Evolutionary conservation across 1,284 basidiomycete species (phyloP), one percentile per base, ranked within the genome.

Genomic region (Kwoniella shivajii): DNA sequence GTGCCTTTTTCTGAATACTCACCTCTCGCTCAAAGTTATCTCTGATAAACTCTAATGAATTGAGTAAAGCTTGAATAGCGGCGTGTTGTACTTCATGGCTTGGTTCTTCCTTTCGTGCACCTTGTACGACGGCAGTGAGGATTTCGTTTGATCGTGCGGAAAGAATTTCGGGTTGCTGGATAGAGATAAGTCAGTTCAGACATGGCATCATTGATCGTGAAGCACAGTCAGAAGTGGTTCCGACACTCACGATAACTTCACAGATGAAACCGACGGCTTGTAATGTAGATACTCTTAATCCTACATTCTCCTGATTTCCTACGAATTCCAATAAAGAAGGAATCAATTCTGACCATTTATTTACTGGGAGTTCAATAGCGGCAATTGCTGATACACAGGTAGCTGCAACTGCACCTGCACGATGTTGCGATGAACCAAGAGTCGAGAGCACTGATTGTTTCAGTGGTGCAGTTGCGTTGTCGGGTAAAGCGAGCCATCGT

Each of bases 21-120:
- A 92, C 92, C 82, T 97, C 93, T 57, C 92, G 87, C 67, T 97
- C 92, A 79, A 99, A 98, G 81, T 99, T 99, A 71, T 94, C 92
- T 57, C 91, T 86, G 51, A 99, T 91, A 73, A 99, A 99, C 77
- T 97, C 94, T 52, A 99, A 85, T 27, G 95, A 98, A 81, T 99
- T 98, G 80, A 85, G 89, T 29, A 99, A 82, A 0, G 95, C 93
- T 72, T 89, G 87, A 67, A 98, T 88, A 9, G 96, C 96, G 39
- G 95, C 92, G n/a, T 90, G 81, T 71, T 98, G 96, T 18, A 99
- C 95, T 2, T 97, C 93, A 29, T 84, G 68, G n/a, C 90, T 92
- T 1, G 90, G 84, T 77, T 99, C 95, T 67, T 98, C 96, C 79
- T 96, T 96, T 56, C 94, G 85, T 31, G 94, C 95, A 22, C 96